Evolutionary conservation across 2,329 filamentous ascomycete genomes (phyloP).

Genomic region (Parastagonospora avenae): DNA sequence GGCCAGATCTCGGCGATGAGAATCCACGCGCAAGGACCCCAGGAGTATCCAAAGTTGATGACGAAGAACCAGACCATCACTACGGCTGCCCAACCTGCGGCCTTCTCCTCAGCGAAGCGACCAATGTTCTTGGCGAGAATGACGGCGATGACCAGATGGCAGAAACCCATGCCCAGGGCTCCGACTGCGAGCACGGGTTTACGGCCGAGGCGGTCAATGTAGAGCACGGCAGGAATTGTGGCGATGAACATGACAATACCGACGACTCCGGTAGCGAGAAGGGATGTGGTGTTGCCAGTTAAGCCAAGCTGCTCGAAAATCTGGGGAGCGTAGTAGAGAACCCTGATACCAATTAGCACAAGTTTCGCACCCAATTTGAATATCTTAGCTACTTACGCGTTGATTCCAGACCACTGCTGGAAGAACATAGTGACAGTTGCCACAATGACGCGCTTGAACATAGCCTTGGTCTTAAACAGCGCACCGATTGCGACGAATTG

Average conservation of each 20-base stretch:
- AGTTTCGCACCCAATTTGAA: too few species aligned
- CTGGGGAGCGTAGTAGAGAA: constrained; percentile 54
- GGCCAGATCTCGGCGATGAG: constrained; percentile 78
- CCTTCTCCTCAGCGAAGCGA: constrained; percentile 60
- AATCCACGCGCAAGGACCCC: constrained; percentile 77
- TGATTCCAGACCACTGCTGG: constrained; percentile 59
- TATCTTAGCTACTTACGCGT: constrained; percentile 31
- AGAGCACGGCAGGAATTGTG: constrained; percentile 70
- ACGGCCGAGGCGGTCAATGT: constrained; percentile 68
- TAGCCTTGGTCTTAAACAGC: constrained; percentile 68
- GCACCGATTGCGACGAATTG: constrained; percentile 71
- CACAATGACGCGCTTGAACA: constrained; percentile 69
- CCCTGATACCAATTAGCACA: neutral
- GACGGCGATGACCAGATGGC: constrained; percentile 72
- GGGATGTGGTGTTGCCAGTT: constrained; percentile 54
- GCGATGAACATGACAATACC: constrained; percentile 72
- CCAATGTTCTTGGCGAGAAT: constrained; percentile 68
- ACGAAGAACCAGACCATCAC: constrained; percentile 77
- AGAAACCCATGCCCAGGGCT: constrained; percentile 71
- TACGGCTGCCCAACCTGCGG: constrained; percentile 72
- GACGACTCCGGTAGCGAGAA: constrained; percentile 73
- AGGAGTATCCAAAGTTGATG: constrained; percentile 75
- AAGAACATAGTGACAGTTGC: constrained; percentile 59
- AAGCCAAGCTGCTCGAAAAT: constrained; percentile 58
- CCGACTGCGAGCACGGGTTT: constrained; percentile 67